Evolutionary conservation across 2,329 filamentous ascomycete species (phyloP), one percentile per base, ranked within the genome.

Genomic region (Trichophyton simii): DNA sequence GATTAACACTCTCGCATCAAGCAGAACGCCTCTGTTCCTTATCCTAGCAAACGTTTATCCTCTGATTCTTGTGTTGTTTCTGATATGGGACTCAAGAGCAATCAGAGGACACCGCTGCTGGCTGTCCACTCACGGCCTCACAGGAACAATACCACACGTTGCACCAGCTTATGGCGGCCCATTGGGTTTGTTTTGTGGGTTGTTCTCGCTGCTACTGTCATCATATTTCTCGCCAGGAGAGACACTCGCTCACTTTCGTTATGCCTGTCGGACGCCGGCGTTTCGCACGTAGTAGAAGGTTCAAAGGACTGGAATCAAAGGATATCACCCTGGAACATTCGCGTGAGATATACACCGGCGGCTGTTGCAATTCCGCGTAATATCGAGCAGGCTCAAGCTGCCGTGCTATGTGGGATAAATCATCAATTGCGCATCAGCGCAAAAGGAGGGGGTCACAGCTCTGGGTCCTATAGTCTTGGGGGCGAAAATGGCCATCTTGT

Each of bases 381-480:
- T 11, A 66, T 71, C 2, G 61, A 70, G 15, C 73, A 79, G 2
- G 72, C 81, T 28, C 69, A 75, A 11, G 71, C 70, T 6, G 75
- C 78, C 2, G 72, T 82, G n/a, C 66, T 67, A 22, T 81, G 78
- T 61, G 79, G 76, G 2, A 65, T 67, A 2, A 65, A 72, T 38
- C 63, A 68, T 48, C 67, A 69, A 5, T 67, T 79, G n/a, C 76
- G 78, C 52, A 76, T 82, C 3, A 77, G 77, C 36, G 72, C 79
- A 2, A 77, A 77, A 63, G 72, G 74, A n/a, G 80, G 80, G 13
- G 79, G 79, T 0, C 79, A 82, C 66, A 77, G 75, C 28, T 82
- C 80, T 67, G 79, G 76, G 0, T 60, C 50, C 13, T 28, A 50
- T 63, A 64, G 59, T 50, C 54, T 65, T 3, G 67, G 67, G 4